Evolutionary conservation across 225 moss, liverwort and hornwort species (phyloP).

Genomic region (Takakia lepidozioides): DNA sequence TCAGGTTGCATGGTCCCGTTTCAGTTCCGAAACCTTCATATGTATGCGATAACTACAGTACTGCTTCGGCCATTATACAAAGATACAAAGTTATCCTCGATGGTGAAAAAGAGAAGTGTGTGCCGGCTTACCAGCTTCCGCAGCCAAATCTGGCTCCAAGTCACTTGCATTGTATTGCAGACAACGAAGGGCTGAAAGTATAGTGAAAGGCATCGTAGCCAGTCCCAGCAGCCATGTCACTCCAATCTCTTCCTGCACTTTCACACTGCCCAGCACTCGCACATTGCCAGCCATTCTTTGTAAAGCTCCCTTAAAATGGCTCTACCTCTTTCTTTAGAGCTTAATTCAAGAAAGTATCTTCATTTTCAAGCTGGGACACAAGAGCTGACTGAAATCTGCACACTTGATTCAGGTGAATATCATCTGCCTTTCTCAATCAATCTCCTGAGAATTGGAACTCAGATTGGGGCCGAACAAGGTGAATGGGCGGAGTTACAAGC

Average conservation of each 20-base stretch:
- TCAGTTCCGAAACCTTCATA: neutral
- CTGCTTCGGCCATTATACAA: neutral
- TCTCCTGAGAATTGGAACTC: no score
- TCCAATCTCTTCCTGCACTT: neutral
- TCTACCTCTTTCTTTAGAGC: no score
- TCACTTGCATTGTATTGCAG: constrained; percentile 1
- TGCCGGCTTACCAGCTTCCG: constrained; percentile 29
- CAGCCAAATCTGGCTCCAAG: constrained; percentile 15
- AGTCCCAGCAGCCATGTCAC: constrained; percentile 30
- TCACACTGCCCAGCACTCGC: constrained; percentile 1
- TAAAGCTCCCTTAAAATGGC: no score
- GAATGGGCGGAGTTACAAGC: no score
- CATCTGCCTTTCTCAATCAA: no score
- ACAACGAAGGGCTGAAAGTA: constrained; percentile 28
- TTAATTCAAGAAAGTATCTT: no score
- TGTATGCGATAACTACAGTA: neutral
- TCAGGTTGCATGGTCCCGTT: neutral
- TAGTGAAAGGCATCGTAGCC: constrained; percentile 6
- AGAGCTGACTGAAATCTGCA: no score
- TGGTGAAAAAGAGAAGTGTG: neutral
- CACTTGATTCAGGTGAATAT: no score
- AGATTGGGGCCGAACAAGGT: no score
- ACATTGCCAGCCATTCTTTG: constrained; percentile 3
- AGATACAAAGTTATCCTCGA: neutral
- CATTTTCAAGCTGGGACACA: no score